Conservation (phyloP, 129 eudicot species). For the Helianthus tuberosus region DNA sequence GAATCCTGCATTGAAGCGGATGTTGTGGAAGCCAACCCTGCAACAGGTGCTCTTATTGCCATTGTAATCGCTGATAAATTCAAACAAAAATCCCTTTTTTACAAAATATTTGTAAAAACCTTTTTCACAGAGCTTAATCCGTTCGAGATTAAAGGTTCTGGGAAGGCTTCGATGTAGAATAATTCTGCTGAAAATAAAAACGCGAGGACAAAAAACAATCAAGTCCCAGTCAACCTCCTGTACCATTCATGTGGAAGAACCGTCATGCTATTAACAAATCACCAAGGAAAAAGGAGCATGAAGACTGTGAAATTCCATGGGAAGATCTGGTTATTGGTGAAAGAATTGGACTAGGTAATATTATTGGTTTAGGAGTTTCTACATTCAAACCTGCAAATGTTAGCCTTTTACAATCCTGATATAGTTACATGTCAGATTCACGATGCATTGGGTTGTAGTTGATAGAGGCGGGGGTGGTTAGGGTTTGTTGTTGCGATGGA, state of each 20-base stretch:
- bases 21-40: too few species aligned
- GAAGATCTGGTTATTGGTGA: constrained; percentile 96
- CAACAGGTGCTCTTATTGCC: too few species aligned
- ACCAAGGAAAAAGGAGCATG: constrained; percentile 53
- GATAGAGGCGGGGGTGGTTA: too few species aligned
- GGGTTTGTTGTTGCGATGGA: too few species aligned
- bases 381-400: constrained; percentile 1
- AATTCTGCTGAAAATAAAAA: constrained; percentile 47
- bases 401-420: constrained; percentile 1
- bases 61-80: too few species aligned
- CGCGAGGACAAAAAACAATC: constrained; percentile 47
- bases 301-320: constrained; percentile 93
- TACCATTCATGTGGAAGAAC: constrained; percentile 79
- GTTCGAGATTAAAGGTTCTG: constrained; percentile 76
- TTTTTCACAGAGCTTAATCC: constrained; percentile 97
- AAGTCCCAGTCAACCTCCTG: constrained; percentile 67
- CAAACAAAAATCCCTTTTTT: too few species aligned
- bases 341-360: constrained; percentile 93
- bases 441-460: neutral
- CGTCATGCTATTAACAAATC: constrained; percentile 64
- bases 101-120: too few species aligned
- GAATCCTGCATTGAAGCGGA: too few species aligned
- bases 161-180: constrained; percentile 51
- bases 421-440: constrained; percentile 18
- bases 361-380: neutral